A percentile compares a stretch with the other conserved stretches of the same genome.
These are phyloP conservation scores for Botryotinia globosa DNA, from an alignment of 2,329 filamentous ascomycete species.

Conservation along the genomic window DNA sequence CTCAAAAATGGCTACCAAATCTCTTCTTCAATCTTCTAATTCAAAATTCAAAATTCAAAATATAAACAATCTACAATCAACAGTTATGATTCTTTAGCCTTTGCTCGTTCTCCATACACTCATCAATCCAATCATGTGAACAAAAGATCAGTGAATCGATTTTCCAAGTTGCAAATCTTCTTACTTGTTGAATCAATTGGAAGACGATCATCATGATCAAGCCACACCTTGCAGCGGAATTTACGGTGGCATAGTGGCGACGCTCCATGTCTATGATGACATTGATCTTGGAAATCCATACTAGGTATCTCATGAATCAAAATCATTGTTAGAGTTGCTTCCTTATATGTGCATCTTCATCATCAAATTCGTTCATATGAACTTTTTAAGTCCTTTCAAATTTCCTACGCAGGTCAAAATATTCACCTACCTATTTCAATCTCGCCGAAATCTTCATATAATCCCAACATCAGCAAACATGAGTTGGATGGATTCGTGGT, in stretches of 20 bases:
- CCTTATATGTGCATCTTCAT: background rate
- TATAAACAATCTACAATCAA: background rate
- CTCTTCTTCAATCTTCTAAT: too few relatives aligned
- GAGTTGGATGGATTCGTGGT: slow-evolving; percentile 22
- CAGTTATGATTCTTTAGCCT: background rate
- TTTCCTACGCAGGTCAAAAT: background rate
- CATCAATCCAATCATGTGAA: background rate
- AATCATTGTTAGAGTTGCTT: background rate
- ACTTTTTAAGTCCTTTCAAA: background rate
- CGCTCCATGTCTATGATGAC: slow-evolving; percentile 8
- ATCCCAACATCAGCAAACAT: slow-evolving; percentile 6
- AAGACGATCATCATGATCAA: background rate
- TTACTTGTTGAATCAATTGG: background rate
- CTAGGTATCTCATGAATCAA: background rate
- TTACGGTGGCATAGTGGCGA: background rate
- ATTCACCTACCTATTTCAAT: background rate
- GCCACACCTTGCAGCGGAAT: background rate
- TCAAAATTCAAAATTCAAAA: background rate
- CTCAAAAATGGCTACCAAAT: background rate
- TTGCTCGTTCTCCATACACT: background rate
- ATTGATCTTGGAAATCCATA: background rate
- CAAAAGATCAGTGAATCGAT: background rate
- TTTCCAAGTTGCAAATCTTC: background rate
- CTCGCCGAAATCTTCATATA: background rate
- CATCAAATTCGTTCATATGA: background rate